Base-by-base conservation (phyloP, 805 yeast genomes). In the Pichia sporocuriosa region DNA sequence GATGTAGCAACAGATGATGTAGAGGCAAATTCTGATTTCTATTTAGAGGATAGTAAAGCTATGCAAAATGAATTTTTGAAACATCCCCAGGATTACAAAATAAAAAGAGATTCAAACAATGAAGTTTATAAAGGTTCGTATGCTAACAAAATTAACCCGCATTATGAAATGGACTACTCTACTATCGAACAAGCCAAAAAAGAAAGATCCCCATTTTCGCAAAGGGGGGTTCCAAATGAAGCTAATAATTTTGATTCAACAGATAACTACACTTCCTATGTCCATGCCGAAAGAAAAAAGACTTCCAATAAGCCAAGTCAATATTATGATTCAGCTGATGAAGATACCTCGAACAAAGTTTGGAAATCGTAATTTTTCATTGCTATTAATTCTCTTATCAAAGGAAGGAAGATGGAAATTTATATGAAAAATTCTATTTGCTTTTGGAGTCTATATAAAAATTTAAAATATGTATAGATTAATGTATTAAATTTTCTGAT, bases 161-260 rank as follows among this genome's bases (percentile, higher is more conserved):
- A n/a, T n/a, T n/a, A n/a, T n/a, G n/a, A n/a, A n/a, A n/a, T n/a
- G n/a, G n/a, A n/a, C 36, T 5, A 16, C 16, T 4, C 5, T 22
- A 29, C 12, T 29, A 6, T 19, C 35, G 9, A 17, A 13, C 21
- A 20, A 19, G 25, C 22, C 7, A 6, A 38, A 30, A 27, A 31
- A 24, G 15, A n/a, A 33, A 27, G 25, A 20, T 11, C 25, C 5
- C 16, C 12, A 13, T 4, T 27, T 33, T 26, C 23, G 24, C 35
- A 39, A 24, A 29, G 39, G 11, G 31, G 30, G 2, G n/a, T 36
- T 24, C 44, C 44, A 26, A 41, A 35, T 10, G 35, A 36, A 16
- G 6, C 11, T 3, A 32, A 36, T 20, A 30, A 32, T 11, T 41
- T 41, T 36, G 37, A 31, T 25, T 19, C 39, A 15, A 32, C 31